phyloP scores from a whole-genome alignment of 2,329 filamentous ascomycete species.

The Colletotrichum somersetense region DNA sequence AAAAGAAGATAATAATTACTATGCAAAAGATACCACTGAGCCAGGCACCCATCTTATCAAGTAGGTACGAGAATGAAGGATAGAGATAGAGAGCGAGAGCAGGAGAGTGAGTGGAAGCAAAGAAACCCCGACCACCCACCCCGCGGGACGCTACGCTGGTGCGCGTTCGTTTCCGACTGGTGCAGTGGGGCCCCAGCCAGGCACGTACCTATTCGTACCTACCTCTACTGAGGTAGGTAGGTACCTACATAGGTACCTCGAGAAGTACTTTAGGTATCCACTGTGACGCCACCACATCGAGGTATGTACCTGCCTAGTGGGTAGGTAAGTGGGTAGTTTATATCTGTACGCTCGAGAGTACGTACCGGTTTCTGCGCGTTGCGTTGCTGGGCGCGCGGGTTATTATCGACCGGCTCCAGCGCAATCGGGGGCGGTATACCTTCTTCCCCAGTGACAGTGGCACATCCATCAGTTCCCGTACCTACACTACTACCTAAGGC shows the following conservation, averaged over 20 bases:
- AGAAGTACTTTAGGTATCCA: not conserved
- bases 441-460: not conserved
- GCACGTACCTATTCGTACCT: not conserved
- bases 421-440: conserved; percentile 13
- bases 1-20: not conserved
- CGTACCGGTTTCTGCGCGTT: conserved; percentile 12
- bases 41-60: not conserved
- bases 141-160: conserved; percentile 34
- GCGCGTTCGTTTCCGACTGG: conserved; percentile 31
- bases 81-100: not conserved
- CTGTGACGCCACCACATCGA: not conserved
- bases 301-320: conserved; percentile 3
- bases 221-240: not conserved
- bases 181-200: conserved; percentile 23
- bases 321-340: no score
- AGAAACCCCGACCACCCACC: conserved; percentile 30
- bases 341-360: not conserved
- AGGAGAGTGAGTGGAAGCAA: not conserved
- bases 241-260: not conserved
- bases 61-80: not conserved
- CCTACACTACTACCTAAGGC: not conserved
- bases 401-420: conserved; percentile 35
- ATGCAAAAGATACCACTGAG: conserved; percentile 1
- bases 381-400: conserved; percentile 35
- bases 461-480: conserved; percentile 24